A percentile compares a stretch with the other conserved stretches of the same genome.
Evolutionary conservation across 495 filamentous ascomycete genomes (phyloP).

Genomic region (Daldinia loculata): DNA sequence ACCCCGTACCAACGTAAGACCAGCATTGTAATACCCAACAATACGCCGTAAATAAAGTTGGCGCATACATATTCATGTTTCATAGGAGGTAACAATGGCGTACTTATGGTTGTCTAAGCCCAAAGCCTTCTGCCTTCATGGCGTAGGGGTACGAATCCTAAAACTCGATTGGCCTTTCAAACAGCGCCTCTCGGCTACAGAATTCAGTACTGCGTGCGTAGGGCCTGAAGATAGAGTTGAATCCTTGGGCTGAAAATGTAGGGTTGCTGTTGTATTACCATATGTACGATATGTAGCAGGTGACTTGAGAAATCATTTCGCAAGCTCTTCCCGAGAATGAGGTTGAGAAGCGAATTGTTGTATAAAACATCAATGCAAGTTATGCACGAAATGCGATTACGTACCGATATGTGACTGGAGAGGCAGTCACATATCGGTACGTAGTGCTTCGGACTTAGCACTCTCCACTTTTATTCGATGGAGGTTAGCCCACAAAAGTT

Average conservation of each 20-base stretch:
- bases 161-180: conserved; percentile 19
- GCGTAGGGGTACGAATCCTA: conserved; percentile 19
- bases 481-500: conserved; percentile 9
- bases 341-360: too few relatives aligned
- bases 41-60: conserved; percentile 2
- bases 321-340: too few relatives aligned
- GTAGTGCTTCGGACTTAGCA: not conserved
- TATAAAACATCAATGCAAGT: too few relatives aligned
- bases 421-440: too few relatives aligned
- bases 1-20: conserved; percentile 15
- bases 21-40: conserved; percentile 3
- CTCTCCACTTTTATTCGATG: not conserved
- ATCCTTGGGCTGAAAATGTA: not conserved
- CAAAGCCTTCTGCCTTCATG: not conserved
- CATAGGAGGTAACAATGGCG: conserved; percentile 17
- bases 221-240: not conserved
- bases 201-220: not conserved
- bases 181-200: not conserved
- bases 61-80: conserved; percentile 15
- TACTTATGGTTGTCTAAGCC: conserved; percentile 3
- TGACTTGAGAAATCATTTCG: too few relatives aligned
- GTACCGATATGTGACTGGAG: not conserved
- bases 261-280: not conserved
- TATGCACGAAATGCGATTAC: not conserved
- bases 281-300: not conserved